Conservation (phyloP, 2,329 filamentous ascomycete genomes). For the Xylariaceae sp. region DNA sequence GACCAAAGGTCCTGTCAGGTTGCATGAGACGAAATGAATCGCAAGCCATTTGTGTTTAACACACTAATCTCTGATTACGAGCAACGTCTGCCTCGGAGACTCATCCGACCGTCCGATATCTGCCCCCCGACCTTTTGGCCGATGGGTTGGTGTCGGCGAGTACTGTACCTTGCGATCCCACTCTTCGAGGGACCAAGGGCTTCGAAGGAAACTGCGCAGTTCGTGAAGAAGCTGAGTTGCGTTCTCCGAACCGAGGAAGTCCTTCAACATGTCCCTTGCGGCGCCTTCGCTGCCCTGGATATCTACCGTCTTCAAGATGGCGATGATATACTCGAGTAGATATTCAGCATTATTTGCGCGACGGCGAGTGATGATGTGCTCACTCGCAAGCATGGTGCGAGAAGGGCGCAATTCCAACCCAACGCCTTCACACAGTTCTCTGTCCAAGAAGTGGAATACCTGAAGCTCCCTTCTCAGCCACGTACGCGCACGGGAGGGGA, state of each 20-base stretch:
- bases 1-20: no score
- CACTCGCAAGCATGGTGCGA: slow-evolving; percentile 19
- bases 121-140: background rate
- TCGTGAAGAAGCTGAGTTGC: slow-evolving; percentile 80
- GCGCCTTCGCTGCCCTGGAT: slow-evolving; percentile 73
- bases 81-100: no score
- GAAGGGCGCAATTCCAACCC: no score
- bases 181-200: slow-evolving; percentile 69
- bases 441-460: slow-evolving; percentile 71
- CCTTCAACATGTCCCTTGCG: slow-evolving; percentile 72
- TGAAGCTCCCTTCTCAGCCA: slow-evolving; percentile 82
- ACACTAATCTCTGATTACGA: no score
- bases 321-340: slow-evolving; percentile 78
- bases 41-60: no score
- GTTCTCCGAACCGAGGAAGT: slow-evolving; percentile 73
- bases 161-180: slow-evolving; percentile 86
- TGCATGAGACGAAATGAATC: no score
- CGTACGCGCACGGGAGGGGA: slow-evolving; percentile 71
- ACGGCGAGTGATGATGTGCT: slow-evolving; percentile 31
- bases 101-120: no score
- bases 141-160: slow-evolving; percentile 9
- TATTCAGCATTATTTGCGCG: slow-evolving; percentile 73
- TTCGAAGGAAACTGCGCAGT: slow-evolving; percentile 75
- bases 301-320: slow-evolving; percentile 78
- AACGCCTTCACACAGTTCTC: no score